Base-by-base conservation (phyloP, 352 stramenopile species). In the Phytopythium mirpurense region DNA sequence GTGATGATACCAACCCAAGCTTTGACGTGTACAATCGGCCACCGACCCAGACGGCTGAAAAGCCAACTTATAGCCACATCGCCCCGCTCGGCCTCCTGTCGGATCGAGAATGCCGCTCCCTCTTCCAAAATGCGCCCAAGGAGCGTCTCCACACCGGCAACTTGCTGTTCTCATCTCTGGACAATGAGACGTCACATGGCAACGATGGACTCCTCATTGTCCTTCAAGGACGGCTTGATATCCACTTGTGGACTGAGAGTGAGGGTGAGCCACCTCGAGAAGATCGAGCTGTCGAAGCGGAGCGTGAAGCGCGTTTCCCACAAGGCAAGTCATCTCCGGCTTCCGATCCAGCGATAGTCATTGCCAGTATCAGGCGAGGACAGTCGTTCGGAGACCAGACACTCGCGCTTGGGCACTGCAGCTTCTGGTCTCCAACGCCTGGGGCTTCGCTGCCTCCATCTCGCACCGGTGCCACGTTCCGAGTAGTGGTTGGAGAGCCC, bases 351-450 rank as follows among this genome's bases (percentile, higher is more conserved):
- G 53, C 55, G 2, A 54, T 60, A 7, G 19, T 86, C 23, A 29
- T 52, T 0, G 68, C 49, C 5, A 65, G 62, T 0, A 51, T 88
- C 5, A 51, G 55, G 4, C 55, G 68, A 26, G 77, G 72, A 3
- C 77, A 84, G 29, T 69, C 67, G 0, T 70, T 86, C 23, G 77
- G 77, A 8, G 74, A 86, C 45, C 77, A 88, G 57, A 68, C 65
- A 34, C 23, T 86, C n/a, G 70, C 67, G 0, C 74, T 88, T 16
- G 65, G 54, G 1, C 68, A 79, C 15, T 36, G 68, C 35, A 57
- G 63, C 27, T 57, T 66, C 5, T 80, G 60, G 57, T 52, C 46
- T 5, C 1, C n/a, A 5, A 38, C 45, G 2, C 48, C 38, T 0
- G 19, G 23, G 19, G 58, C 57, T 44, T 38, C 41, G 24, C 57